Conservation (phyloP, 1,284 basidiomycete genomes). For the Tilletia walkeri region DNA sequence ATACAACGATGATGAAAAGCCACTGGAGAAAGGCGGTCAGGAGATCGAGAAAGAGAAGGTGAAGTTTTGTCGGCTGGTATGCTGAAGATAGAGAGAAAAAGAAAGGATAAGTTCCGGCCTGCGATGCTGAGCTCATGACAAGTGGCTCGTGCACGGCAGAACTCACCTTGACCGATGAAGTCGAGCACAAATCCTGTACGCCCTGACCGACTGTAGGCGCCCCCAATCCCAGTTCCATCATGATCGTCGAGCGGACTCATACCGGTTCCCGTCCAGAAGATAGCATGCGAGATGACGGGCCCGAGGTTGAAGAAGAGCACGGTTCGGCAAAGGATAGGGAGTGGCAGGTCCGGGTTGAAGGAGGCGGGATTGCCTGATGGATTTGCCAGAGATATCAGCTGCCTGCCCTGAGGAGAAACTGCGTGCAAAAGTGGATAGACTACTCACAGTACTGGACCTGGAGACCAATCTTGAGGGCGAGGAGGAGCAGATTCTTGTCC, state of each 20-base stretch:
- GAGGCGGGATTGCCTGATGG: background rate
- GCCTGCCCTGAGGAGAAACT: background rate
- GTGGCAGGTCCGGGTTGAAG: constrained; percentile 27
- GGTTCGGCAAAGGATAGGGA: constrained; percentile 28
- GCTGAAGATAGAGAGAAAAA: constrained; percentile 16
- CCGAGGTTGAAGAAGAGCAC: constrained; percentile 27
- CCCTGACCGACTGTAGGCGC: constrained; percentile 20
- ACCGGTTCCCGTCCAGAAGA: constrained; percentile 16
- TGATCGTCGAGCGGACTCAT: constrained; percentile 4
- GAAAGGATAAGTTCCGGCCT: background rate
- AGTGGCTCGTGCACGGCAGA: background rate
- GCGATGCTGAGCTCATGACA: background rate
- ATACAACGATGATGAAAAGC: constrained; percentile 12
- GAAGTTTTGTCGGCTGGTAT: constrained; percentile 27
- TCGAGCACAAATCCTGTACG: constrained; percentile 34
- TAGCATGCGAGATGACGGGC: constrained; percentile 27
- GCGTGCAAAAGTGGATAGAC: constrained; percentile 27
- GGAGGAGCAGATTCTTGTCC: constrained; percentile 33
- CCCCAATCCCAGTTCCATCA: constrained; percentile 18
- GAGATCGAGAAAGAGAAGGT: constrained; percentile 28
- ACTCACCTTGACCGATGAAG: constrained; percentile 37
- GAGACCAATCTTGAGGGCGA: constrained; percentile 31
- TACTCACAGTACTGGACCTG: constrained; percentile 37
- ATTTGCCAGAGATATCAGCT: no score
- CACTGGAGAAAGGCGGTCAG: constrained; percentile 24